Base-by-base conservation (phyloP, 495 filamentous ascomycete genomes). In the Terfezia boudieri region DNA sequence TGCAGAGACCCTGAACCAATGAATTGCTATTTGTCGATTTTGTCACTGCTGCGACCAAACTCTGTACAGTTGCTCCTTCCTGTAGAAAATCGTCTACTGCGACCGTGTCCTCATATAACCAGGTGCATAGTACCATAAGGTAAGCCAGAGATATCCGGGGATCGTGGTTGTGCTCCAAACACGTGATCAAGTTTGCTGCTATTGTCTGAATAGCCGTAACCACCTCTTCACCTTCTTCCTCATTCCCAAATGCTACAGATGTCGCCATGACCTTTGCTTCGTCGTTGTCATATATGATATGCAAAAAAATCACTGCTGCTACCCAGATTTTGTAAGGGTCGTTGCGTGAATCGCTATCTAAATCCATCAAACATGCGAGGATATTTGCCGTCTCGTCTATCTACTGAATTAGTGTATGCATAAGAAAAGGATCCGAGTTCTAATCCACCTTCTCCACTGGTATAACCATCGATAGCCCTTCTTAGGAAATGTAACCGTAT, bases 241-340 rank as follows among this genome's bases (percentile, higher is more conserved):
- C 83, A 66, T 95, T 83, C 12, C 92, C 92, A 67, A 95, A 88
- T 2, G 78, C 80, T 37, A 98, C 81, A 50, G 72, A 72, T 74
- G 87, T 87, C 20, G 87, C 82, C 23, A 83, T 70, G 16, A 72
- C 72, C 63, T 96, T 96, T 2, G 83, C 82, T 60, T 86, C 78
- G 12, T 73, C 69, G 61, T 90, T 80, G 54, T 93, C 87, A 53
- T 79, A 83, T 12, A 96, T 64, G n/a, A 98, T 71, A 59, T 96
- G 88, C 59, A 92, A 80, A 64, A 93, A 75, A 55, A 96, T 72
- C n/a, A 88, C 78, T 56, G 83, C 78, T 8, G 92, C 89, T 67
- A 95, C 85, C 86, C 87, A 96, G 51, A 78, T 74, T 57, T 86
- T 77, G 68, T 96, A 95, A 0, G 88, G 87, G 66, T 96, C 88